Evolutionary conservation across 345 rosid species (phyloP), one percentile per base, ranked within the genome.

Genomic region (Murraya koenigii): DNA sequence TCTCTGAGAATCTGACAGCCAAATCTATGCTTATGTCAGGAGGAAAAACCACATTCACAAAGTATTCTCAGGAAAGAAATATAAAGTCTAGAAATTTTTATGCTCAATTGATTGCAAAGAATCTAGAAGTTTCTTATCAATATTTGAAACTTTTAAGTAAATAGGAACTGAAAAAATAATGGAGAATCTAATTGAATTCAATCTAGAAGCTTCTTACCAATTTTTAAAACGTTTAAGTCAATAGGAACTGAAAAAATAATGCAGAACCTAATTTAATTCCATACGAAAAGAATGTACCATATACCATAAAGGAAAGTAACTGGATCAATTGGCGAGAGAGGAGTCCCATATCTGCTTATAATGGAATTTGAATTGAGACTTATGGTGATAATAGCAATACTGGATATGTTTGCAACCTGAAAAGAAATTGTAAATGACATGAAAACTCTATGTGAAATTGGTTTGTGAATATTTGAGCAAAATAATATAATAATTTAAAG

Each of bases 251-350:
- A 36, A 66, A 44, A 66, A 71, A 71, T 26, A 44, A 11, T 5
- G 23, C 1, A 11, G 30, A 75, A 44, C 63, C 38, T 69, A 70
- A 41, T 17, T 33, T 26, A 47, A 33, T 77, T 61, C 52, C 41
- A 66, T 26, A n/a, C 13, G 13, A 66, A 62, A 41, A 60, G 49
- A 20, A 10, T 65, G 76, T 14, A 59, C 70, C 11, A 56, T 64
- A 75, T 81, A 93, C 99, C 98, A 49, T 87, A 95, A 58, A 95
- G 97, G 82, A 95, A 93, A 84, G 97, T 89, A 58, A 85, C 82
- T 7, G 98, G 96, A 71, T 92, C 89, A 80, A 84, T 80, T 39
- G 93, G 93, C 85, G 94, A 89, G 84, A 92, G 87, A 10, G 88
- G 82, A 66, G 93, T 93, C 76, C 94, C 94, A 9, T 87, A 82